Evolutionary conservation across 306 rosid species (phyloP).

Genomic region (Pachyrhizus erosus): DNA sequence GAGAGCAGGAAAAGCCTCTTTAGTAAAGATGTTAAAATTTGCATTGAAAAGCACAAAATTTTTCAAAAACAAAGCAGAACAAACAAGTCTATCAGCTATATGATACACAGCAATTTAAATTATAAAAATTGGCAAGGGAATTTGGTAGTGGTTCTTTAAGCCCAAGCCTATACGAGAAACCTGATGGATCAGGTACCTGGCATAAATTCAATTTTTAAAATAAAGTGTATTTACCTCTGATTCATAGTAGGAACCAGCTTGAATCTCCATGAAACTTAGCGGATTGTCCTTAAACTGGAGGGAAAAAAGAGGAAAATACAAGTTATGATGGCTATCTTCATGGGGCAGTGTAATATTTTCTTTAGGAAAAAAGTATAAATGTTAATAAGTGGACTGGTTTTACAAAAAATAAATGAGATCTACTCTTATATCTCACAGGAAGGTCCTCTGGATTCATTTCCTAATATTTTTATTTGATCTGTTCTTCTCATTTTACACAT

Average conservation of each 20-base stretch:
- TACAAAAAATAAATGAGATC: constrained; percentile 10
- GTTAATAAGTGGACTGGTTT: constrained; percentile 24
- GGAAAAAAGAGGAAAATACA: constrained; percentile 11
- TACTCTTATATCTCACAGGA: constrained; percentile 13
- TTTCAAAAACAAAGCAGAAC: constrained; percentile 13
- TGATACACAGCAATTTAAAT: constrained; percentile 18
- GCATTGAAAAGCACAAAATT: constrained; percentile 1
- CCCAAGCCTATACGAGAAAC: not conserved
- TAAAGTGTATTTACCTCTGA: constrained; percentile 57
- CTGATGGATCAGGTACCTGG: constrained; percentile 18
- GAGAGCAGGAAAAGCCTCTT: constrained; percentile 22
- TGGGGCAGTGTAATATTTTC: constrained; percentile 4
- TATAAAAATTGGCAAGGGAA: not conserved
- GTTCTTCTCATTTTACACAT: constrained; percentile 20
- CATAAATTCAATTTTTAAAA: constrained; percentile 31
- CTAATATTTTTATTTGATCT: constrained; percentile 9
- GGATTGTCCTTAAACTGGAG: constrained; percentile 56
- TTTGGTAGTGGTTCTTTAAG: not conserved
- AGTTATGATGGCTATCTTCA: constrained; percentile 20
- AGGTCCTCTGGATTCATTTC: constrained; percentile 14
- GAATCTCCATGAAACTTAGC: constrained; percentile 52
- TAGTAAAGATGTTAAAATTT: not conserved
- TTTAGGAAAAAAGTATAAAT: constrained; percentile 10
- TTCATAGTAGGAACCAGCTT: constrained; percentile 54
- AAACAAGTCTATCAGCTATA: constrained; percentile 29